A percentile compares a stretch with the other conserved stretches of the same genome.
Evolutionary conservation across 352 stramenopile genomes (phyloP).

Genomic region (Globisporangium paddicum): DNA sequence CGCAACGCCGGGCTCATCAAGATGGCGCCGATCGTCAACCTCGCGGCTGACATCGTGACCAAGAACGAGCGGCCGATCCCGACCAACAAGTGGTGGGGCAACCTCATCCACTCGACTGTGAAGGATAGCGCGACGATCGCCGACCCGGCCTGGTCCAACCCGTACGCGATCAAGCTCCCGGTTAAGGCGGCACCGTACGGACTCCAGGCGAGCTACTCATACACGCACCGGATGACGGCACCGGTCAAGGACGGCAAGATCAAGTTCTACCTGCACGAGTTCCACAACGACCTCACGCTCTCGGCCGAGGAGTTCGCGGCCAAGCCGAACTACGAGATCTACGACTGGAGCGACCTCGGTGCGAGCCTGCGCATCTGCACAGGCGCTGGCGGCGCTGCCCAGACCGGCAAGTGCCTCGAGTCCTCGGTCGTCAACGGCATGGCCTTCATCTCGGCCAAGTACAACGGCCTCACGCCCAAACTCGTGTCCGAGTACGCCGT

Average conservation of each 20-base stretch:
- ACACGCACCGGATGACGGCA: constrained; percentile 46
- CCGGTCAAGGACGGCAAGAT: constrained; percentile 38
- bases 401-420: constrained; percentile 39
- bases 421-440: constrained; percentile 60
- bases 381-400: constrained; percentile 11
- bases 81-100: constrained; percentile 83
- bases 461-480: constrained; percentile 44
- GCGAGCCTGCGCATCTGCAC: constrained; percentile 52
- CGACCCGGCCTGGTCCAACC: constrained; percentile 56
- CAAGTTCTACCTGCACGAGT: constrained; percentile 56
- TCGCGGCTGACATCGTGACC: constrained; percentile 38
- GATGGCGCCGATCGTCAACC: constrained; percentile 57
- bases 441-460: constrained; percentile 64
- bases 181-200: constrained; percentile 37
- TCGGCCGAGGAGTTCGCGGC: constrained; percentile 50
- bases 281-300: constrained; percentile 64
- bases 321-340: constrained; percentile 56
- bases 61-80: constrained; percentile 38
- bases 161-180: constrained; percentile 58
- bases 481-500: constrained; percentile 51
- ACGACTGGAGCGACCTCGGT: constrained; percentile 60
- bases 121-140: constrained; percentile 35
- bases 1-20: constrained; percentile 34
- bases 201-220: constrained; percentile 55
- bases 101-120: constrained; percentile 53